Conservation (phyloP, 805 yeast species). For the Kodamaea leandrae region DNA sequence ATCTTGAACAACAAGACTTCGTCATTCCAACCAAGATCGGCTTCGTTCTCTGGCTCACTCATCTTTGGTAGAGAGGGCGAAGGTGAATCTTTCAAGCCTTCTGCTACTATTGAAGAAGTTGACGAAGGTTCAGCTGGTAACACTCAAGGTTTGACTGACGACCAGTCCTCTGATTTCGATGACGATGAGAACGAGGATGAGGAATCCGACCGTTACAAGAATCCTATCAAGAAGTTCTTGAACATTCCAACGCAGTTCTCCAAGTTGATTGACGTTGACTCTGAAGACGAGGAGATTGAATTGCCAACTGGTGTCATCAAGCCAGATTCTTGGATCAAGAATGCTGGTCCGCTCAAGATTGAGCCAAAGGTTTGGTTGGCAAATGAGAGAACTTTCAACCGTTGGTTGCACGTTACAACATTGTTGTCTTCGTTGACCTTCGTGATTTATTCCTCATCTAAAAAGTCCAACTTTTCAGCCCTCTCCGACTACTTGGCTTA, state of each 20-base stretch:
- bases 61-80: slow-evolving; percentile 16
- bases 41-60: slow-evolving; percentile 38
- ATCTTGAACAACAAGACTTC: slow-evolving; percentile 25
- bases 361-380: slow-evolving; percentile 99
- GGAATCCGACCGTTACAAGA: slow-evolving; percentile 10
- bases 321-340: slow-evolving; percentile 76
- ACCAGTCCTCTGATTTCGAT: slow-evolving; percentile 30
- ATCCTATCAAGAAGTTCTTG: slow-evolving; percentile 19
- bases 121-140: slow-evolving; percentile 5
- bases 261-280: slow-evolving; percentile 60
- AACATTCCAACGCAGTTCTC: slow-evolving; percentile 27
- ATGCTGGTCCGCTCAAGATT: slow-evolving; percentile 87
- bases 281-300: slow-evolving; percentile 78
- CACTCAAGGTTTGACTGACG: slow-evolving; percentile 16
- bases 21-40: slow-evolving; percentile 35
- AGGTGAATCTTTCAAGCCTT: slow-evolving; percentile 2
- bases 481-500: slow-evolving; percentile 74
- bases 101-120: slow-evolving; percentile 10
- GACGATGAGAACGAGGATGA: slow-evolving; percentile 33
- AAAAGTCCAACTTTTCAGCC: slow-evolving; percentile 58
- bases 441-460: slow-evolving; percentile 74
- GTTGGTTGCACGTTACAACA: slow-evolving; percentile 91
- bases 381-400: slow-evolving; percentile 92
- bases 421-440: slow-evolving; percentile 83
- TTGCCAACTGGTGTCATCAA: slow-evolving; percentile 87